Evolutionary conservation across 305 asterid genomes (phyloP), one percentile per base, ranked within the genome.

Genomic region (Ilex paraguariensis): DNA sequence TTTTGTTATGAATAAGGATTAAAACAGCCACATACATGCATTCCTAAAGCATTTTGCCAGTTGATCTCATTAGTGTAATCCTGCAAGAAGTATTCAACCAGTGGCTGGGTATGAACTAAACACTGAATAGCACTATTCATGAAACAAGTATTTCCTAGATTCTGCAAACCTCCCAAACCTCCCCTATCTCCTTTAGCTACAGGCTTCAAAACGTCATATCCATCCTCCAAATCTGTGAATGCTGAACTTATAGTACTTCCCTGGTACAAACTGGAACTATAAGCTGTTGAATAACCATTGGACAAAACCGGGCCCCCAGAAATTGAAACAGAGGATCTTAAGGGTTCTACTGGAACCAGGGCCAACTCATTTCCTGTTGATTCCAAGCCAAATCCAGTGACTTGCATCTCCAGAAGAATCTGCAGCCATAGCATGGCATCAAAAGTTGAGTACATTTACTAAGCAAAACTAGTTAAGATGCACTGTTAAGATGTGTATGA

Each of bases 91-190:
- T 82, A 93, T 65, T 90, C 88, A 56, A 58, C 90, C 14, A 93
- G 86, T 64, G 82, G 91, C 14, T 95, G 95, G 13, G 99, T 93
- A 77, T 93, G 99, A 72, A 83, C 99, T 73, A 93, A 79, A 82
- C 97, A 92, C 70, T 92, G 98, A 70, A 92, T 76, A 57, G 97
- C 70, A 78, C 97, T 91, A 68, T 91, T 91, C 97, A 91, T 91
- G 79, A 90, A 90, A 84, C 97, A 90, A 54, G 97, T 92, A 73
- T 92, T 92, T 61, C 98, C 98, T 78, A 93, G 74, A 76, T 93
- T 93, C 60, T 85, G 96, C 83, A 93, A 62, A 67, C 99, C 99
- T 50, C 92, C 96, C 79, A 92, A 74, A 61, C 98, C 98, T 70
- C 90, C 87, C 63, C 70, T 73, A 12, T 82, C 96, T 55, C 79